Base-by-base conservation (phyloP, 2,329 filamentous ascomycete genomes). In the Trichoderma pleuroti region DNA sequence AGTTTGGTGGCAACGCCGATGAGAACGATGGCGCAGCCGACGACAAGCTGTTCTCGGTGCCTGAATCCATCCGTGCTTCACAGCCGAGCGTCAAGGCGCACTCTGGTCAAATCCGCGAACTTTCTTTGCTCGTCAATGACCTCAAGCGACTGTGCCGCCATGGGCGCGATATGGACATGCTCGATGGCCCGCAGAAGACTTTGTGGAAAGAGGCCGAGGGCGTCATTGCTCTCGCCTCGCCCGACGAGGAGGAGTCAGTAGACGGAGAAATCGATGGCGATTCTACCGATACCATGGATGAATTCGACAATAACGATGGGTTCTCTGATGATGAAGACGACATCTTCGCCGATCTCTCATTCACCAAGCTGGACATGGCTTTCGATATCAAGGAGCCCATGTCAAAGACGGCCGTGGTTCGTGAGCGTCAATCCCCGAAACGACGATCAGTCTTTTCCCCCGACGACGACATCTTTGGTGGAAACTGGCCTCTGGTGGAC, bases 161-260 rank as follows among this genome's bases (percentile, higher is more conserved):
- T 49, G 93, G 90, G 7, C 87, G 88, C 21, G 87, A 90, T 57
- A 86, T 93, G 77, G 86, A 89, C 52, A 86, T 95, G 76, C 80
- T 88, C 0, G 82, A 86, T 71, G 91, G 91, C 8, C 78, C 85
- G 7, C 86, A 89, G 26, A 84, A 85, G 14, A 82, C 83, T 14
- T 83, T 92, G 60, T 97, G 92, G 92, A 88, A 90, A 75, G 92
- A 96, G 78, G 93, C 93, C 1, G 92, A 96, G 78, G 92, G 92
- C 16, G 94, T 97, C 81, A 96, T 97, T 77, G 91, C 92, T 39
- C 83, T 97, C n/a, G 93, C 93, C 59, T 91, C 89, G 1, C 89
- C 90, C 1, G 89, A 91, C 72, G 85, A 87, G 28, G 65, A 68
- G 30, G 54, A 68, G 14, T 75, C 81, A 7, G 82, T 83, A 14